Conservation (phyloP, 2,329 filamentous ascomycete species). For the Aspergillus piperis region DNA sequence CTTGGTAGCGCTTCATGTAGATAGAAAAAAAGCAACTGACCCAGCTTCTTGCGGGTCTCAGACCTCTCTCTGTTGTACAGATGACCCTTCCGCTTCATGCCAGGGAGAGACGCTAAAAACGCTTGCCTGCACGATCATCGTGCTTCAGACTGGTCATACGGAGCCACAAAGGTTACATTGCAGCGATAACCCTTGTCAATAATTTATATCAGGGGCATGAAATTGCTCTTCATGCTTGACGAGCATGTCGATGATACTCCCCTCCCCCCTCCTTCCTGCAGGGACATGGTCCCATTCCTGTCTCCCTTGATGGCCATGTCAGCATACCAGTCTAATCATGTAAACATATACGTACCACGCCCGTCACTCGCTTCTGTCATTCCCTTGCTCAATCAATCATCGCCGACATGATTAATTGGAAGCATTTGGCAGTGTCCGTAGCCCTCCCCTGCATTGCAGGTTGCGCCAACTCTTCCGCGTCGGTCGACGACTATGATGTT, state of each 20-base stretch:
- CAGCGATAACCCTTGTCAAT: not conserved
- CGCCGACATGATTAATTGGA: slow-evolving; percentile 7
- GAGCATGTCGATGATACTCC: not conserved
- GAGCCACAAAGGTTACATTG: slow-evolving; percentile 5
- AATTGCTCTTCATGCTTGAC: not conserved
- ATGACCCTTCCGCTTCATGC: not conserved
- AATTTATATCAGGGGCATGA: not conserved
- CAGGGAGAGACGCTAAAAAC: not conserved
- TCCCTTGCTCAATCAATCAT: not conserved
- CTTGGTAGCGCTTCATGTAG: not conserved
- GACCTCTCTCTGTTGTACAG: not conserved
- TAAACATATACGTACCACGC: slow-evolving; percentile 1
- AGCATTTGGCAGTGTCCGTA: slow-evolving; percentile 7
- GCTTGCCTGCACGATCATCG: not conserved
- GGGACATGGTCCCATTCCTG: not conserved
- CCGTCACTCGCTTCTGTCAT: not conserved
- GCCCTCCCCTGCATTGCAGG: slow-evolving; percentile 12
- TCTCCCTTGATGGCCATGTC: slow-evolving; percentile 3
- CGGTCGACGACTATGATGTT: slow-evolving; percentile 39
- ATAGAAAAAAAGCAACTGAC: not conserved
- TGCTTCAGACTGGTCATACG: not conserved
- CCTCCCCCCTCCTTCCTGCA: not conserved
- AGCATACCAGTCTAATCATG: slow-evolving; percentile 1
- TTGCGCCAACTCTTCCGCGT: slow-evolving; percentile 15
- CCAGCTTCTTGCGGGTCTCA: not conserved